phyloP scores from a whole-genome alignment of 352 stramenopile genomes.

The Pythium brachiatum region DNA sequence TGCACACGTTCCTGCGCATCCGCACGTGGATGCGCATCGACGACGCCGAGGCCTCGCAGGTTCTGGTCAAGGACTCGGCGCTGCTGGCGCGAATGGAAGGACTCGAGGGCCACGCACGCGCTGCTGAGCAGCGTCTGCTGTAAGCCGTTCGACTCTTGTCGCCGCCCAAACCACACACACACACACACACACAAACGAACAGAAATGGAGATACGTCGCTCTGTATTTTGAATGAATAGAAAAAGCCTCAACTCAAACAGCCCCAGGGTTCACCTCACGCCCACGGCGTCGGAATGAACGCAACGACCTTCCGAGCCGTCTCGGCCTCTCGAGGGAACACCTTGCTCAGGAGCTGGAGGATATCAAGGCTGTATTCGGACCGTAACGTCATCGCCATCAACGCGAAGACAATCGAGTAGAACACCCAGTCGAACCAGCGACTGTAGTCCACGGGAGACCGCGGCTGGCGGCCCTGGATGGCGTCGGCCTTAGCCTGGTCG shows the following conservation, averaged over 20 bases:
- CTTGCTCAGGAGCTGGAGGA: conserved; percentile 35
- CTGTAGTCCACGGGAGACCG: conserved; percentile 27
- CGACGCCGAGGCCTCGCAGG: conserved; percentile 70
- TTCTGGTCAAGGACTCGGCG: conserved; percentile 93
- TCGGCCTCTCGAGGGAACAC: conserved; percentile 52
- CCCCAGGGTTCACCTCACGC: too few relatives aligned
- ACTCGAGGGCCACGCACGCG: conserved; percentile 77
- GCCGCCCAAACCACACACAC: neutral
- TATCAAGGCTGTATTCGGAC: conserved; percentile 55
- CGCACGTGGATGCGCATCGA: conserved; percentile 98
- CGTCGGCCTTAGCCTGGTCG: conserved; percentile 33
- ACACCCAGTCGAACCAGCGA: conserved; percentile 39
- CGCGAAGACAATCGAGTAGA: conserved; percentile 36
- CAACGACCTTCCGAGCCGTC: conserved; percentile 32
- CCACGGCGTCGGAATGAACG: conserved; percentile 7
- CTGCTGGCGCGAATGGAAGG: conserved; percentile 91
- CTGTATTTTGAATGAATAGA: neutral
- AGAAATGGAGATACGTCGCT: conserved; percentile 5
- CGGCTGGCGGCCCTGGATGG: conserved; percentile 21
- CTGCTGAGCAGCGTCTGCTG: conserved; percentile 75
- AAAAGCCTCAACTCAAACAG: too few relatives aligned
- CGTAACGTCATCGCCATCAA: conserved; percentile 46
- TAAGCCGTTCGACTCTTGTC: conserved; percentile 22
- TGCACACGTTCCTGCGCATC: conserved; percentile 98
- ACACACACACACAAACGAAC: conserved; percentile 1